Base-by-base conservation (phyloP, 2,329 filamentous ascomycete species). In the Neonectria sp. region DNA sequence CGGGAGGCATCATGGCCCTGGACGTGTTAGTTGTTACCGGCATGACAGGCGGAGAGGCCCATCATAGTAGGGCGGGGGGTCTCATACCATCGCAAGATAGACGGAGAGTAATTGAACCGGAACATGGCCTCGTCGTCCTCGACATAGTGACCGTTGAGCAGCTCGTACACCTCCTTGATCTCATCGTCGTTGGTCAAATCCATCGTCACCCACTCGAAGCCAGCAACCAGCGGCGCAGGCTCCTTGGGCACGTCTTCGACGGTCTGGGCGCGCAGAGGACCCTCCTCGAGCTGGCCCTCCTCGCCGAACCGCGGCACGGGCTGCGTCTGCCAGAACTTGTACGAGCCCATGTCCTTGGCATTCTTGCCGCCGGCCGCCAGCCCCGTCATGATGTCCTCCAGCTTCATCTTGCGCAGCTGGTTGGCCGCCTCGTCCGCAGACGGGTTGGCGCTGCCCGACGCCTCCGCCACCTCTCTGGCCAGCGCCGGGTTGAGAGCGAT, bases 261-360 rank as follows among this genome's bases (percentile, higher is more conserved):
- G 67, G 92, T 92, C 76, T 95, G 93, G 21, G 91, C 84, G 82
- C 92, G 93, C 79, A 99, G 93, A 0, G 95, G 94, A 0, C 96
- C 96, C 76, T 98, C 95, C 70, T 90, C 85, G 55, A 90, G 83
- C 55, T 85, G 82, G 15, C 77, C 74, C 66, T 85, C 81, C 79
- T 91, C 85, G 75, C 88, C 91, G 77, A 98, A 97, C 77, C 91
- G 92, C 57, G 93, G 93, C 66, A 99, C 96, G 1, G 96, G 96
- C 81, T 99, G 96, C 53, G 96, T 99, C 81, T 94, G 91, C 96
- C 96, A 99, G 85, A 99, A 99, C 83, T 97, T 98, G 87, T 98
- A 98, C 65, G 92, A 93, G 7, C 92, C 95, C 94, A 98, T 97
- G 78, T 98, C 95, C 85, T 97, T 98, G 75, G 90, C 91, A 77